A percentile compares a stretch with the other conserved stretches of the same genome.
Evolutionary conservation across 345 rosid genomes (phyloP).

Genomic region (Brassica cretica): DNA sequence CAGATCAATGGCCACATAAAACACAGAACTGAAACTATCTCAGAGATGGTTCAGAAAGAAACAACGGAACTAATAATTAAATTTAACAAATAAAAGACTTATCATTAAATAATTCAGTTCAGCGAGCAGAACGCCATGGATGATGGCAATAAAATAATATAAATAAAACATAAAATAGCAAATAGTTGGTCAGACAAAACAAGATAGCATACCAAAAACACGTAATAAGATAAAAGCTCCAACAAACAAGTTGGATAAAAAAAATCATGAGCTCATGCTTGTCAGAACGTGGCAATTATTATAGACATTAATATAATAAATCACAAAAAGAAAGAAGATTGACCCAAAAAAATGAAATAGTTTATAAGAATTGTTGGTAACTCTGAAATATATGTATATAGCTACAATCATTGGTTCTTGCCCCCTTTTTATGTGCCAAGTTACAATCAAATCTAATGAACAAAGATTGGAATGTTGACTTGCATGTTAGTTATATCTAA

Average conservation of each 20-base stretch:
- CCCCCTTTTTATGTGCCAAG: conserved; percentile 16
- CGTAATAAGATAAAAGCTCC: conserved; percentile 15
- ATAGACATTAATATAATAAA: neutral
- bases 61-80: neutral
- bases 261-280: conserved; percentile 14
- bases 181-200: conserved; percentile 28
- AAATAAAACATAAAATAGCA: conserved; percentile 11
- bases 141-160: neutral
- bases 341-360: too few species aligned
- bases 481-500: conserved; percentile 19
- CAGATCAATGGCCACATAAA: conserved; percentile 2
- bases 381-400: neutral
- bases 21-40: conserved; percentile 25
- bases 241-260: conserved; percentile 31
- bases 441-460: conserved; percentile 20
- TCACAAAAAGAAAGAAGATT: neutral
- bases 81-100: neutral
- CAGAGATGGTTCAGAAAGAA: conserved; percentile 9
- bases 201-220: conserved; percentile 10
- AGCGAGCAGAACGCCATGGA: conserved; percentile 7
- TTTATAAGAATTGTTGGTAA: too few species aligned
- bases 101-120: neutral
- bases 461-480: conserved; percentile 4
- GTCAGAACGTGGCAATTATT: conserved; percentile 28
- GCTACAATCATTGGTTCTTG: neutral